phyloP scores from a whole-genome alignment of 805 yeast species.

The Cyberlindnera samutprakarnensis region DNA sequence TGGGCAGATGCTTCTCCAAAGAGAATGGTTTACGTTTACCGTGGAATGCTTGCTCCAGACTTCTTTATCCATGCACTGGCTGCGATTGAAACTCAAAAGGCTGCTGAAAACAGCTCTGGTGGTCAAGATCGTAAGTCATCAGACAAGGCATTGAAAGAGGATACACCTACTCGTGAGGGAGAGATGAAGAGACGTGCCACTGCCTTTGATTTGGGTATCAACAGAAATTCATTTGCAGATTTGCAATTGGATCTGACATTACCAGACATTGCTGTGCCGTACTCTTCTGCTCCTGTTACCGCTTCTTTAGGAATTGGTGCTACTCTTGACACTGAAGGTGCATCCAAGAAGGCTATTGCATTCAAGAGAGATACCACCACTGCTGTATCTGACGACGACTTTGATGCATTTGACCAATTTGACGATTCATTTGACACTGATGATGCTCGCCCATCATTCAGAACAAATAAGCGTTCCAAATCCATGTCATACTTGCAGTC shows the following conservation, averaged over 20 bases:
- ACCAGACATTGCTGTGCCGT: conserved; percentile 50
- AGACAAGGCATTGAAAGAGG: conserved; percentile 16
- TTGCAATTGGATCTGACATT: conserved; percentile 29
- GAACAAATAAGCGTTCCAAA: conserved; percentile 50
- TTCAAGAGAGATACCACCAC: conserved; percentile 3
- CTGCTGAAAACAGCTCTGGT: conserved; percentile 12
- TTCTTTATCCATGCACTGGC: conserved; percentile 65
- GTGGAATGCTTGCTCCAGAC: conserved; percentile 71
- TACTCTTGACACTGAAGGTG: conserved; percentile 6
- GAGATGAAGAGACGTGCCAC: conserved; percentile 41
- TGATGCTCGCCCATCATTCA: conserved; percentile 32
- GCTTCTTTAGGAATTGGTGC: conserved; percentile 41
- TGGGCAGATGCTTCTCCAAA: conserved; percentile 91
- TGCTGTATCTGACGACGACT: conserved; percentile 34
- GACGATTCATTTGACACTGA: conserved; percentile 30
- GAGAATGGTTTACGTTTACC: conserved; percentile 81
- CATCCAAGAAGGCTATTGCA: neutral
- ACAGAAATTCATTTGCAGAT: conserved; percentile 31
- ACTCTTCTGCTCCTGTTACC: conserved; percentile 71
- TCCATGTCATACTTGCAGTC: conserved; percentile 50
- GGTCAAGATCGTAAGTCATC: conserved; percentile 6
- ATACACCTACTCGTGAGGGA: conserved; percentile 7
- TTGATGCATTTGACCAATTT: conserved; percentile 36
- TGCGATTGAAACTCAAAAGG: conserved; percentile 47
- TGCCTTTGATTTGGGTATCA: conserved; percentile 42